Evolutionary conservation across 2,329 filamentous ascomycete genomes (phyloP).

Genomic region (Paecilomyces niveus): DNA sequence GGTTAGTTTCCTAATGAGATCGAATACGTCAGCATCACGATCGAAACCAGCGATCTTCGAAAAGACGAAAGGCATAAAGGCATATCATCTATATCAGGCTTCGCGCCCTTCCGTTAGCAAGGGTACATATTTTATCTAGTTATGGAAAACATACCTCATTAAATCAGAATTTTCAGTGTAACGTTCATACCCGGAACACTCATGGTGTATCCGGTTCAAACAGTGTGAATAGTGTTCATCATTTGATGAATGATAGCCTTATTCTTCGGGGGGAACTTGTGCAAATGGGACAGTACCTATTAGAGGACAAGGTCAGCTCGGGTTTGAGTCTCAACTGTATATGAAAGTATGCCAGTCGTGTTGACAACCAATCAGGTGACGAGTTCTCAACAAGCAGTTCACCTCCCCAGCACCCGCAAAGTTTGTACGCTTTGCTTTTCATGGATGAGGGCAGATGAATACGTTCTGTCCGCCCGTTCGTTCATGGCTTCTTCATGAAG

Average conservation of each 20-base stretch:
- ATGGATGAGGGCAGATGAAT: conserved; percentile 44
- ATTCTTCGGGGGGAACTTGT: not conserved
- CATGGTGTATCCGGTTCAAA: conserved; percentile 53
- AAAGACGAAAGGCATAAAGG: conserved; percentile 12
- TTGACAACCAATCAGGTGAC: conserved; percentile 48
- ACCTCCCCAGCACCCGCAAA: conserved; percentile 47
- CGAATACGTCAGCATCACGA: not conserved
- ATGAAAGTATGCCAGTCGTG: not conserved
- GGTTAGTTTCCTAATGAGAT: not conserved
- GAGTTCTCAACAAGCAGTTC: conserved; percentile 62
- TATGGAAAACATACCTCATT: conserved; percentile 49
- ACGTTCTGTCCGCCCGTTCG: conserved; percentile 63
- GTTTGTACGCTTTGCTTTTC: conserved; percentile 58
- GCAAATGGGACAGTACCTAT: conserved; percentile 18
- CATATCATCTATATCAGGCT: conserved; percentile 38
- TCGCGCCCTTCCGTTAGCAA: conserved; percentile 27
- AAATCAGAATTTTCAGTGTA: conserved; percentile 64
- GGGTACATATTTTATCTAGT: conserved; percentile 9
- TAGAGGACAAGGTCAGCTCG: not conserved
- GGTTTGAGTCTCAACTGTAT: not conserved
- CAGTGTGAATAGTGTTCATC: conserved; percentile 68
- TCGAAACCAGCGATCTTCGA: not conserved
- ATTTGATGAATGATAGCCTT: conserved; percentile 40
- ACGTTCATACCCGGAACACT: conserved; percentile 48
- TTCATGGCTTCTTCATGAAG: conserved; percentile 57